Conservation (phyloP, 202 grass and related monocot genomes). For the Cymbopogon flexuosus region DNA sequence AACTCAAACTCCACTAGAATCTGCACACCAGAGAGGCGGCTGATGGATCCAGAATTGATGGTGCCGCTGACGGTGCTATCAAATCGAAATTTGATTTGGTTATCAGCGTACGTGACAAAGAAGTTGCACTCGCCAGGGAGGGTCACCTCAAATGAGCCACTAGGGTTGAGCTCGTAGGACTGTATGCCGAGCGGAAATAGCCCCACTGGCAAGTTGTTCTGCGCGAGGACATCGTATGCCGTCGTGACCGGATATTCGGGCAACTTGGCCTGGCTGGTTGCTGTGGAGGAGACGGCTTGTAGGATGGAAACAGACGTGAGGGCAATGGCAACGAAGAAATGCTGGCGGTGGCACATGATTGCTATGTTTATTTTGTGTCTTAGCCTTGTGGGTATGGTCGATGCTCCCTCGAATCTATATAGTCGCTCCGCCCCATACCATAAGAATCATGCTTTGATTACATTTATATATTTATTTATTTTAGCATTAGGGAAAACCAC, state of each 20-base stretch:
- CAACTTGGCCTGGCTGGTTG: neutral
- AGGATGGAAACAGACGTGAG: neutral
- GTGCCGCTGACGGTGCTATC: neutral
- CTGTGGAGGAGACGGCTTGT: neutral
- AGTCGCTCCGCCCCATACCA: neutral
- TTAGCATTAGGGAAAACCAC: too few species aligned
- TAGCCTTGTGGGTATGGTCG: neutral
- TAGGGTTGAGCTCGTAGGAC: neutral
- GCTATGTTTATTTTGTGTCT: neutral
- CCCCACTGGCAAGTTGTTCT: neutral
- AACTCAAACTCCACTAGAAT: neutral
- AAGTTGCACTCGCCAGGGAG: constrained; percentile 3
- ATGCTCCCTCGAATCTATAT: neutral
- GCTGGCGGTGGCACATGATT: neutral
- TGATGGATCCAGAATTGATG: neutral
- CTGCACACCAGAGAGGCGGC: neutral
- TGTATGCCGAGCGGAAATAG: neutral
- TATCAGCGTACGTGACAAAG: neutral
- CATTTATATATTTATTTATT: too few species aligned
- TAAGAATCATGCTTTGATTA: neutral
- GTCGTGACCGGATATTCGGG: neutral
- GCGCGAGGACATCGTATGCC: neutral
- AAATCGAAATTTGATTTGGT: neutral
- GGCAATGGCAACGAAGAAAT: neutral
- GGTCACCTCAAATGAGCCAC: neutral